Base-by-base conservation (phyloP, 805 yeast species). In the Yarrowia sp. region DNA sequence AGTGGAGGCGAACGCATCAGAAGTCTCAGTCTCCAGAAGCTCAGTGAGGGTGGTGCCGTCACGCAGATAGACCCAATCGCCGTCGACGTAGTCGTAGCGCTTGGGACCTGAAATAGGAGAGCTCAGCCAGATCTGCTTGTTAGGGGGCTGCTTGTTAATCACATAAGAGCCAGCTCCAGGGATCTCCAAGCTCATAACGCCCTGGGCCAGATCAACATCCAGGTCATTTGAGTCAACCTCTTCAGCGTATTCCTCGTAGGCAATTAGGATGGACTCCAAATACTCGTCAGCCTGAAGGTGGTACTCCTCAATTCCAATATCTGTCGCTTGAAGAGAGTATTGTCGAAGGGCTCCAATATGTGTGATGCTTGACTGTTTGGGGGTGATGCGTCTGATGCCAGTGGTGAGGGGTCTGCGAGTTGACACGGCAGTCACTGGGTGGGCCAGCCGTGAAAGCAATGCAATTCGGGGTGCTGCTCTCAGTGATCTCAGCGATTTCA, bases 71-170 rank as follows among this genome's bases (percentile, higher is more conserved):
- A 87, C 79, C 99, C 99, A 95, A 69, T 82, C 80, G 3, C 90
- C 90, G 50, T 86, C 83, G 52, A 89, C 82, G 71, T 84, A 85
- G 77, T 95, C 98, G 74, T 86, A 90, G 52, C 85, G 76, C 75
- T 92, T 92, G 7, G 99, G 99, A 0, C 99, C 99, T 8, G 96
- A 89, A 3, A 92, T 75, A 0, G 99, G 99, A 53, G 97, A 90
- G 70, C 96, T 87, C 67, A 94, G 83, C 99, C 99, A 95, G 40
- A 95, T 89, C 77, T 95, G 99, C 79, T 91, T 89, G 79, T 92
- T 95, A 3, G 99, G 98, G 1, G 99, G 99, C 79, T 95, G 98
- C 76, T 92, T 94, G 81, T 95, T 95, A 75, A 95, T 88, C 38
- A 95, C 97, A 76, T 95, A 95, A 0, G 93, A 85, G 1, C 98